Evolutionary conservation across 2,329 filamentous ascomycete genomes (phyloP), one percentile per base, ranked within the genome.

Genomic region (Cadophora malorum): DNA sequence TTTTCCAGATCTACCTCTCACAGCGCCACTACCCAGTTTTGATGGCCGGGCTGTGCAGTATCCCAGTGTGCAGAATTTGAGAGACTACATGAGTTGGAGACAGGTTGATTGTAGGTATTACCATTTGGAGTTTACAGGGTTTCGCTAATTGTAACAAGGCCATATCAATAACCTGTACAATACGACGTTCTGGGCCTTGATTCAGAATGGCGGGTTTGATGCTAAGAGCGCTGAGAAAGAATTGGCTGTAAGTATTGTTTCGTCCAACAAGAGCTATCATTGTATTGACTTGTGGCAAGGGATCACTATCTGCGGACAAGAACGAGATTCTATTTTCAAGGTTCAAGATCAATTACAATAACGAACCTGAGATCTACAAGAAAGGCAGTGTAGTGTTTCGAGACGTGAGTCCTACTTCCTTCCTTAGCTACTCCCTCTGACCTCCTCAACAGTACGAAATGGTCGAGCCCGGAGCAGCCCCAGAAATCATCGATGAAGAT

Each of bases 111-210:
- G 96, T 96, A 78, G 79, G 90, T 80, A 19, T 14, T 31, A 8
- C n/a, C 2, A 35, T 21, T 9, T 6, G 38, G 10, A n/a, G n/a
- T 25, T 38, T 38, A 14, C 8, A 19, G 16, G 3, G 45, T 1
- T 31, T n/a, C 41, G 67, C 45, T 41, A 19, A 31, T 49, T 14
- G 12, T 4, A 14, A 28, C 8, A 68, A 95, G 92, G 92, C 72
- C 96, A 99, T 78, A 97, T 99, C 75, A 99, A 99, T 79, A 99
- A 99, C 76, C 86, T 99, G 4, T 99, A 97, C 80, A 99, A 99
- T 78, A 99, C 96, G 0, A 93, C 93, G 0, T 98, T 98, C 79
- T 99, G 96, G 96, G 84, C 90, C 0, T 83, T 99, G 75, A 91
- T 98, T 25, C 88, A 93, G 71, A 83, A 88, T 59, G 94, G 92